Conservation (phyloP, 331 rosid genomes). For the Malus hybrid region DNA sequence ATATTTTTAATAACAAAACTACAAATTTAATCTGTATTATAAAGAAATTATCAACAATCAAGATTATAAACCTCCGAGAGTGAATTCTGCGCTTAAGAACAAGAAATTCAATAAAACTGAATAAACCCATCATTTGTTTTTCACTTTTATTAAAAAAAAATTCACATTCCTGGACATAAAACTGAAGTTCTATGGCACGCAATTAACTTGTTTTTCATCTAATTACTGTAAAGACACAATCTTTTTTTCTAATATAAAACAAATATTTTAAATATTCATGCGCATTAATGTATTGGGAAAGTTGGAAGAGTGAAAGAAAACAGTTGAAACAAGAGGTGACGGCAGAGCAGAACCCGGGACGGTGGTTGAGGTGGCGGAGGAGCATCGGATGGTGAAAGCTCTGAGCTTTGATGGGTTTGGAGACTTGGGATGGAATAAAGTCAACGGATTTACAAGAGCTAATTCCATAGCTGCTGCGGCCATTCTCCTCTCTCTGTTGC, state of each 20-base stretch:
- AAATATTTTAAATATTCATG: background rate
- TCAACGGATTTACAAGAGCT: background rate
- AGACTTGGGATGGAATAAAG: background rate
- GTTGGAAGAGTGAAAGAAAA: background rate
- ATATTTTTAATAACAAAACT: background rate
- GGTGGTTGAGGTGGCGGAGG: slow-evolving; percentile 13
- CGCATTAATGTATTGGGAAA: background rate
- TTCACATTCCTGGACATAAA: background rate
- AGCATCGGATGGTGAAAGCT: slow-evolving; percentile 50
- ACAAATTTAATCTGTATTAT: background rate
- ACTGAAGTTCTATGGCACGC: background rate
- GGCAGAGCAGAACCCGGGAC: background rate
- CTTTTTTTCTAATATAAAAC: background rate
- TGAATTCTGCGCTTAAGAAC: background rate
- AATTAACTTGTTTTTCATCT: background rate
- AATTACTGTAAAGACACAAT: background rate
- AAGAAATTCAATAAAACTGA: background rate
- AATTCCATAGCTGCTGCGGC: slow-evolving; percentile 4
- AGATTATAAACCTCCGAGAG: background rate
- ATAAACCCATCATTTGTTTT: background rate
- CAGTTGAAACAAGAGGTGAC: background rate
- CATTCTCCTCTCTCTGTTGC: background rate
- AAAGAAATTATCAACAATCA: background rate
- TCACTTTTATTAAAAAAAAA: background rate
- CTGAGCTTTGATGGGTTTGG: slow-evolving; percentile 17